Evolutionary conservation across 805 yeast genomes (phyloP).

Genomic region (Saccharomycopsis olivae): DNA sequence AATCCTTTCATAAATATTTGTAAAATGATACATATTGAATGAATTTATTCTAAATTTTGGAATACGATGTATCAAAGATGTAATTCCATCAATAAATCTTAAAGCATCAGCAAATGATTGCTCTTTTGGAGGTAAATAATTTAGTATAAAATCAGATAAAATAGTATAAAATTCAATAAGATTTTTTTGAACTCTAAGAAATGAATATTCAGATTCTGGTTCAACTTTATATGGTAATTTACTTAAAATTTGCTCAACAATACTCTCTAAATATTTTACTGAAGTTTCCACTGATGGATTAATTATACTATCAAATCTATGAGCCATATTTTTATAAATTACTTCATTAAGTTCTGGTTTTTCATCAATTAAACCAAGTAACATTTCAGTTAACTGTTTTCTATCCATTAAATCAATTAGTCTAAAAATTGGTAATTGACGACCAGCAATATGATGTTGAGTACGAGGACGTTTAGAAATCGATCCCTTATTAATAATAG

Average conservation of each 20-base stretch:
- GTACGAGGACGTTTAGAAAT: neutral
- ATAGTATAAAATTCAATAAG: conserved; percentile 62
- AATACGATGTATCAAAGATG: conserved; percentile 46
- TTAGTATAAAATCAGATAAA: conserved; percentile 63
- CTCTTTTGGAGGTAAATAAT: conserved; percentile 65
- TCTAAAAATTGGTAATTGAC: conserved; percentile 50
- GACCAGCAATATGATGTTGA: conserved; percentile 29
- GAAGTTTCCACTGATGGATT: conserved; percentile 45
- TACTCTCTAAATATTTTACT: conserved; percentile 34
- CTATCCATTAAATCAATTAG: conserved; percentile 60
- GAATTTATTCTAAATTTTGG: conserved; percentile 46
- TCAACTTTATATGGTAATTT: conserved; percentile 72
- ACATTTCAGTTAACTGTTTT: conserved; percentile 38
- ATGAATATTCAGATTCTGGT: conserved; percentile 62
- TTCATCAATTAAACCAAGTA: conserved; percentile 40
- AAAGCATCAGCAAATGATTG: conserved; percentile 42
- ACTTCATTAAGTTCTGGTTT: conserved; percentile 55
- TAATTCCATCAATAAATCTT: conserved; percentile 51
- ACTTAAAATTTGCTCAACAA: conserved; percentile 30
- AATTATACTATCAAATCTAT: conserved; percentile 35
- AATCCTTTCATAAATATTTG: conserved; percentile 15
- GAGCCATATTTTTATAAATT: conserved; percentile 25
- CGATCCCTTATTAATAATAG: neutral
- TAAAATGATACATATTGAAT: conserved; percentile 14
- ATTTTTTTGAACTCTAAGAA: conserved; percentile 55